Evolutionary conservation across 2,329 filamentous ascomycete genomes (phyloP), one percentile per base, ranked within the genome.

Genomic region (Biscogniauxia sp.): DNA sequence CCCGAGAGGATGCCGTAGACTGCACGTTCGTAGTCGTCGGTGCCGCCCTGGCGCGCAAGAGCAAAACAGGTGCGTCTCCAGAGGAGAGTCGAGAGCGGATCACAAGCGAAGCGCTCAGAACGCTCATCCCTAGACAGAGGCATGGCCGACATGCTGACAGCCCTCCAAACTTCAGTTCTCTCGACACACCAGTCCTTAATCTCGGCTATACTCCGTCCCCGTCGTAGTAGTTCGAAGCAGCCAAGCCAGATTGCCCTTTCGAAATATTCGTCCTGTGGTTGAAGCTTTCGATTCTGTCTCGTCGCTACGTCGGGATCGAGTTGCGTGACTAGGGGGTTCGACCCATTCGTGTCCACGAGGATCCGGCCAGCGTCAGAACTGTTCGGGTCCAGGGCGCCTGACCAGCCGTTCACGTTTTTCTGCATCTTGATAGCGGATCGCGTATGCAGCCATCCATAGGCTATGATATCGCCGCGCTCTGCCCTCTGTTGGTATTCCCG

Each of bases 1-100:
- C 95, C 95, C 51, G 90, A 89, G n/a, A 99, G 82, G 13, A 97
- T 78, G 26, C 92, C 94, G 72, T 97, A 97, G 0, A 97, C 92
- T 19, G 94, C 95, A 58, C 88, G 86, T 76, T 99, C 93, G 70
- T 93, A 94, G 56, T 90, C 85, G 68, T 91, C 88, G 0, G 84
- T 84, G 25, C 86, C 86, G 1, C 87, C 86, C 55, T 90, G 86
- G 20, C 89, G 87, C 56, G 91, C 88, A 54, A 88, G 73, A 20
- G 86, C 83, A 72, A 88, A 90, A 75, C 90, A 94, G 79, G 91
- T 91, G 55, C 90, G 87, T 59, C 90, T 86, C 88, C 91, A 96
- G 4, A 93, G 78, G n/a, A 83, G 77, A 20, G 84, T 77, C 0
- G 84, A 80, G 32, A 76, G 72, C 1, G 79, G 76, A 63, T 82